A percentile compares a stretch with the other conserved stretches of the same genome.
phyloP scores from a whole-genome alignment of 2,329 filamentous ascomycete genomes.

The Calonectria hongkongensis region DNA sequence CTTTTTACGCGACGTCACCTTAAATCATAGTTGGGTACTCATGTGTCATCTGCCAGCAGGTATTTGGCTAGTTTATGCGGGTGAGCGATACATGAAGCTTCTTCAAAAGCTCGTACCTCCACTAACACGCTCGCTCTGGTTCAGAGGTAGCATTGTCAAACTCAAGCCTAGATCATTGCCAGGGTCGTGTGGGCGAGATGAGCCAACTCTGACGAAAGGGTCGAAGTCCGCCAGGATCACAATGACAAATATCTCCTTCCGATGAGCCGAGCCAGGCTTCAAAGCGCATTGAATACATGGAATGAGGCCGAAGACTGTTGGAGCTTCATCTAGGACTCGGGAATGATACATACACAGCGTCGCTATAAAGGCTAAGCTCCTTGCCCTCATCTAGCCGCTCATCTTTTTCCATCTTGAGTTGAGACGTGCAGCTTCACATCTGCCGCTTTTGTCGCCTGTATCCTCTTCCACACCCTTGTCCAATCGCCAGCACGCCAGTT shows the following conservation, averaged over 20 bases:
- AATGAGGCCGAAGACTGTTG: not conserved
- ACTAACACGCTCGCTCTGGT: conserved; percentile 28
- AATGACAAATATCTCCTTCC: conserved; percentile 22
- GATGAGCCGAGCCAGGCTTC: conserved; percentile 34
- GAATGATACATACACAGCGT: conserved; percentile 3
- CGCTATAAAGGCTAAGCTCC: conserved; percentile 32
- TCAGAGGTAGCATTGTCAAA: conserved; percentile 5
- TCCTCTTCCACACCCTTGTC: conserved; percentile 29
- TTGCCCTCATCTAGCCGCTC: not conserved
- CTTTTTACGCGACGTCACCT: conserved; percentile 25
- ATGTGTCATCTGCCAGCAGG: not conserved
- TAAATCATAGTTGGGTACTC: conserved; percentile 24
- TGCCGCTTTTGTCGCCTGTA: conserved; percentile 14
- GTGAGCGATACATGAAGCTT: not conserved
- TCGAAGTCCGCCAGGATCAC: conserved; percentile 25
- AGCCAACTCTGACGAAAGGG: conserved; percentile 51
- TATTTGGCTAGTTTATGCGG: conserved; percentile 18
- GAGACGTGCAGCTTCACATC: conserved; percentile 30
- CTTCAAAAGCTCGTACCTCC: conserved; percentile 2
- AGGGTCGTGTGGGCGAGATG: conserved; percentile 43
- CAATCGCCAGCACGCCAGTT: conserved; percentile 41
- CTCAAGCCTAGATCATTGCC: conserved; percentile 24
- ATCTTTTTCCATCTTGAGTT: conserved; percentile 37
- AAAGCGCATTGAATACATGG: not conserved
- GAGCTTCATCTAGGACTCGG: not conserved